Evolutionary conservation across 2,329 filamentous ascomycete genomes (phyloP), one percentile per base, ranked within the genome.

Genomic region (Xylariaceae sp.): DNA sequence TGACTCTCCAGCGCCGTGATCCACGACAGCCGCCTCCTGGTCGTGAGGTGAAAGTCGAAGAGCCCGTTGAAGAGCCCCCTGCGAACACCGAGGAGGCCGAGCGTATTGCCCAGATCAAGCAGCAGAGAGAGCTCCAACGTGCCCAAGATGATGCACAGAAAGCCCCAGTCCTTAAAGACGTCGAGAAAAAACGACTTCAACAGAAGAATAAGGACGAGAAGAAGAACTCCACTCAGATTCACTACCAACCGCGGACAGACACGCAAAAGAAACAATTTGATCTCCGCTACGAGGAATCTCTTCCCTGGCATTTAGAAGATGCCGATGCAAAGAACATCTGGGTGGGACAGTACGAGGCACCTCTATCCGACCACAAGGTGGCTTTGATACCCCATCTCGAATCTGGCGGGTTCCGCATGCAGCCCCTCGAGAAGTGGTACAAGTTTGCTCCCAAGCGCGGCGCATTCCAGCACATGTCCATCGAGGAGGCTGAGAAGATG

Each of bases 261-360:
- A 90, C 92, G 60, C 92, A 69, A 72, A 93, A 78, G 76, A 94
- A 76, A 72, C 77, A 82, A 47, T 74, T 76, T 0, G 79, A 81
- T 45, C 82, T 81, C 68, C 85, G 91, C 52, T 98, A 97, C 55
- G 93, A 97, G 64, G 93, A 98, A 66, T 89, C 92, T 4, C 73
- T 96, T 40, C 93, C 93, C 5, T 98, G 93, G 93, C 91, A 96
- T 64, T 68, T 98, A 27, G 93, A 98, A 64, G 93, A 98, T 64
- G 94, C 91, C 33, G 92, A 98, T 60, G 89, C 90, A 53, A 95
- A 92, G 65, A 92, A 95, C 58, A 86, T 88, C 3, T 97, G 91
- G 89, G 84, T 93, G 25, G 93, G 91, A 36, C 86, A 84, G 45
- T 96, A 97, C 57, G 87, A 97, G 58, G 86, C 86, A 21, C 88